Evolutionary conservation across 306 rosid species (phyloP).

Genomic region (Citrullus amarus): DNA sequence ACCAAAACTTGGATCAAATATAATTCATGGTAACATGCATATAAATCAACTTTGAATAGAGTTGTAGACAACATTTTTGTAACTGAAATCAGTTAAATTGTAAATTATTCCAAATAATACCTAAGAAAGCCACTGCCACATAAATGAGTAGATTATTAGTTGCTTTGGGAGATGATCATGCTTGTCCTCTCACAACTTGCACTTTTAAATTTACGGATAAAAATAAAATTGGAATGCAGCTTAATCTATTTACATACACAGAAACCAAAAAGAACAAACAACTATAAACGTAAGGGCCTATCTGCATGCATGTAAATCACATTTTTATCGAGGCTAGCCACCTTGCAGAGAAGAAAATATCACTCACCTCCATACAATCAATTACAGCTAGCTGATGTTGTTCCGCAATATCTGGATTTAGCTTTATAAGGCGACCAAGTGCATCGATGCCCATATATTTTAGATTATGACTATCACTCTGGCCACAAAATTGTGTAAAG

Average conservation of each 20-base stretch:
- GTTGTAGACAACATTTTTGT: slow-evolving; percentile 4
- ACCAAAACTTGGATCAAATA: slow-evolving; percentile 10
- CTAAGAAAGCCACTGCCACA: background rate
- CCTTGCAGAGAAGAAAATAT: background rate
- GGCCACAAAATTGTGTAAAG: slow-evolving; percentile 14
- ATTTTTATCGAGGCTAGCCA: background rate
- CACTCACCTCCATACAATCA: slow-evolving; percentile 90
- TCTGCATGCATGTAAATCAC: background rate
- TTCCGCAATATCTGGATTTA: slow-evolving; percentile 83
- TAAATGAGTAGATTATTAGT: background rate
- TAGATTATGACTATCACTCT: slow-evolving; percentile 97
- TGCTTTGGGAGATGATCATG: background rate
- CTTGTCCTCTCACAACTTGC: background rate
- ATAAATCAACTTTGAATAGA: background rate
- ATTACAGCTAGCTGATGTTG: slow-evolving; percentile 96
- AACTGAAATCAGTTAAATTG: background rate
- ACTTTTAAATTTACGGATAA: background rate
- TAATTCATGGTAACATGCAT: background rate
- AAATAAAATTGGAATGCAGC: background rate
- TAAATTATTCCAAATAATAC: background rate
- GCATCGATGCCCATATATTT: slow-evolving; percentile 98
- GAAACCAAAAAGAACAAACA: background rate
- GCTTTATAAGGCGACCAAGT: slow-evolving; percentile 79
- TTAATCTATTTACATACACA: background rate
- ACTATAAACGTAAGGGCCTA: background rate